Evolutionary conservation across 2,329 filamentous ascomycete genomes (phyloP).

Genomic region (Trichoderma citrinoviride): DNA sequence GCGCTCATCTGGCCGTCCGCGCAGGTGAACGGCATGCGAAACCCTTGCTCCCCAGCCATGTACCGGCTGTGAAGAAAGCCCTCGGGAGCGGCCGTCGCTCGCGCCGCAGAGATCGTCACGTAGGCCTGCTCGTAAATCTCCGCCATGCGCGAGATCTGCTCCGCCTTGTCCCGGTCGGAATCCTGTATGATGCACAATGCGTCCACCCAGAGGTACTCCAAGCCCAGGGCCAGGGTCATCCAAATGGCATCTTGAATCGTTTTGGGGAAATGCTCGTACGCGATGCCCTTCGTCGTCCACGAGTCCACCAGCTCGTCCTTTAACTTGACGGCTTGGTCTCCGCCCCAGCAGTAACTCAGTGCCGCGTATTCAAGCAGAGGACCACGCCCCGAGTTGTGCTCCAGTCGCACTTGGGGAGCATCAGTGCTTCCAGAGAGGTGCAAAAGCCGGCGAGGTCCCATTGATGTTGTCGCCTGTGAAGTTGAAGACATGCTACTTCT

Average conservation of each 20-base stretch:
- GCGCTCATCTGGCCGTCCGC: neutral
- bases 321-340: neutral
- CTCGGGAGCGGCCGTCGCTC: neutral
- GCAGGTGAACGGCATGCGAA: slow-evolving; percentile 4
- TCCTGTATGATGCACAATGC: slow-evolving; percentile 11
- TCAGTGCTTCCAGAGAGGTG: neutral
- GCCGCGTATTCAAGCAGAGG: neutral
- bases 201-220: slow-evolving; percentile 8
- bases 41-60: neutral
- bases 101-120: neutral
- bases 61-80: slow-evolving; percentile 11
- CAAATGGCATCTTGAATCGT: neutral
- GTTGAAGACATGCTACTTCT: neutral
- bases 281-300: neutral
- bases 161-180: slow-evolving; percentile 7
- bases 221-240: neutral
- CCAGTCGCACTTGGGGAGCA: neutral
- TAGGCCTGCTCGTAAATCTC: neutral
- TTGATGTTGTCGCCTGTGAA: rapidly evolving
- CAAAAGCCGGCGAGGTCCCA: slow-evolving; percentile 1
- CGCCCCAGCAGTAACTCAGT: slow-evolving; percentile 8
- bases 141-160: slow-evolving; percentile 5
- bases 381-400: neutral
- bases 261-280: neutral
- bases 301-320: neutral